Evolutionary conservation across 305 asterid species (phyloP).

Genomic region (Fraxinus dipetala): DNA sequence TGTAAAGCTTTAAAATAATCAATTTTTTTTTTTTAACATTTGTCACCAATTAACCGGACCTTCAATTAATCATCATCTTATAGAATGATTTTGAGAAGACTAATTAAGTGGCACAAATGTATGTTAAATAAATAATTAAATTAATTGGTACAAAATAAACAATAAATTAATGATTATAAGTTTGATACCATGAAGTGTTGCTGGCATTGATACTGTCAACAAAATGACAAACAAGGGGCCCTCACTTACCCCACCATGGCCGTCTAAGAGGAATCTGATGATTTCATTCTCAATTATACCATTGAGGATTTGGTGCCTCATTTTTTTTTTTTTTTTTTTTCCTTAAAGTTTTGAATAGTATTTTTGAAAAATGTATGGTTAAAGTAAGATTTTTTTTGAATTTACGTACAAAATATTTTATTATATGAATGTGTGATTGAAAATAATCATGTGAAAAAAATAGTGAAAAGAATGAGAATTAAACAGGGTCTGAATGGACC

Average conservation of each 20-base stretch:
- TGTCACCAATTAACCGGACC: slow-evolving; percentile 25
- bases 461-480: too few species aligned
- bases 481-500: not conserved
- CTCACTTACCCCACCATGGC: slow-evolving; percentile 39
- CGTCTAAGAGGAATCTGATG: slow-evolving; percentile 73
- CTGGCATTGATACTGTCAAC: slow-evolving; percentile 39
- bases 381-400: not conserved
- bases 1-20: not conserved
- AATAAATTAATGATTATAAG: not conserved
- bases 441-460: too few species aligned
- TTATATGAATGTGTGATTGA: too few species aligned
- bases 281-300: slow-evolving; percentile 49
- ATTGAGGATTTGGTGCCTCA: not conserved
- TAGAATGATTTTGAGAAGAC: slow-evolving; percentile 2
- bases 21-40: not conserved
- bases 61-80: slow-evolving; percentile 30
- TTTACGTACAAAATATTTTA: not conserved
- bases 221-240: slow-evolving; percentile 46
- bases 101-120: not conserved
- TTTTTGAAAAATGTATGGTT: too few species aligned
- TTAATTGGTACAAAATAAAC: not conserved
- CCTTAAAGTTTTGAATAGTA: too few species aligned
- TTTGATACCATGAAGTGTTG: slow-evolving; percentile 37
- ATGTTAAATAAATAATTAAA: not conserved
- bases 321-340: too few species aligned